phyloP scores from a whole-genome alignment of 78 protist species.

The Speleostelium caveatum region DNA sequence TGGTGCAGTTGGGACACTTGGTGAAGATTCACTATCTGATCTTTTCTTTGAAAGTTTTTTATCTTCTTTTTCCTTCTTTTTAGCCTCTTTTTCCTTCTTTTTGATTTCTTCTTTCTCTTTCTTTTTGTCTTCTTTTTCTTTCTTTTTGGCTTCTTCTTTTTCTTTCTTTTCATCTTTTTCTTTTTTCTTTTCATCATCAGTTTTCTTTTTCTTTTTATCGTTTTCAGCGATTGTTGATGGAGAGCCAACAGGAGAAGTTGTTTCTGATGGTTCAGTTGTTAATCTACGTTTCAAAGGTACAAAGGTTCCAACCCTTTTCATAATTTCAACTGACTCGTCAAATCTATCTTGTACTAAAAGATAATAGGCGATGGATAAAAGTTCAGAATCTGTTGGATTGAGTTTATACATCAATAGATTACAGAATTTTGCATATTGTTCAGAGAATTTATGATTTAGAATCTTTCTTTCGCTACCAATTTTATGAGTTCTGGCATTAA shows the following conservation, averaged over 20 bases:
- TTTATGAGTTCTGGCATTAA: conserved; percentile 65
- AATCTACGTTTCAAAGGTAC: not conserved
- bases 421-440: conserved; percentile 22
- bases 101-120: conserved; percentile 8
- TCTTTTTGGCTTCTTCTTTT: conserved; percentile 44
- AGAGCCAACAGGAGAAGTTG: not conserved
- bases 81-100: conserved; percentile 43
- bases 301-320: conserved; percentile 56
- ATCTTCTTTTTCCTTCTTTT: conserved; percentile 45
- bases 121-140: conserved; percentile 40
- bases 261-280: not conserved
- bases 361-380: conserved; percentile 52
- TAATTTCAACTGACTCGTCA: conserved; percentile 34
- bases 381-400: conserved; percentile 48
- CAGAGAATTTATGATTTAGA: conserved; percentile 37
- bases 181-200: conserved; percentile 16
- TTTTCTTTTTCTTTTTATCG: conserved; percentile 50
- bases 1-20: not conserved
- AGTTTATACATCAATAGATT: conserved; percentile 17
- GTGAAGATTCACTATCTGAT: not conserved
- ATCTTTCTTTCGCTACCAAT: conserved; percentile 59
- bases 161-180: conserved; percentile 49
- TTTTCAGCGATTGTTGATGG: not conserved
- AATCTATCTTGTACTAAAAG: conserved; percentile 64
- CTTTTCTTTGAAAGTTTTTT: conserved; percentile 23